Base-by-base conservation (phyloP, 805 yeast species). In the Yarrowia keelungensis region DNA sequence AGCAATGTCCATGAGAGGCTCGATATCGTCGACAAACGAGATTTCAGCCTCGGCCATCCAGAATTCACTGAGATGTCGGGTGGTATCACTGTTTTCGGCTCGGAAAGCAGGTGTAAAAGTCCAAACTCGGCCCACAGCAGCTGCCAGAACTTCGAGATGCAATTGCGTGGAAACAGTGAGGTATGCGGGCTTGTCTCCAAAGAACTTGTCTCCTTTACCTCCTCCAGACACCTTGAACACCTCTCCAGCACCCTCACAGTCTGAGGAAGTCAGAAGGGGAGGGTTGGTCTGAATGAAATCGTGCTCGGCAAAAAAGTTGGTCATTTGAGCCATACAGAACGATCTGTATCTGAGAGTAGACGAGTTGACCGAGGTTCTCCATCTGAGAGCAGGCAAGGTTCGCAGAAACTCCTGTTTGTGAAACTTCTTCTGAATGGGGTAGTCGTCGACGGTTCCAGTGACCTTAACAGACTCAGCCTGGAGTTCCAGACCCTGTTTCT, bases 241-340 rank as follows among this genome's bases (percentile, higher is more conserved):
- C 75, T 95, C 98, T 5, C 98, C 98, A 3, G 97, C 98, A 16
- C 99, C 98, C 79, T 95, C 99, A 76, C 98, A 94, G 76, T 95
- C 99, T 0, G 96, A 86, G 11, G 91, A 82, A 0, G 99, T 95
- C 26, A 94, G 79, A 12, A 94, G 73, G 8, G 99, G 99, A 3
- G 98, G 97, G 35, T 87, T 82, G 0, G 91, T 92, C 79, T 91
- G 93, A 14, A 82, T 78, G 72, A 91, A 92, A 14, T 84, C 84
- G 19, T 83, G 73, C 0, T 74, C 68, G 19, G 81, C 79, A 76
- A 91, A 91, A 73, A 85, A 91, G 2, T 79, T 79, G 49, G 82
- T 78, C 8, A 92, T 73, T 39, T 81, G 76, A 1, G 79, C 71
- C 72, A 91, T 92, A 0, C 90, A 81, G 56, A 80, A 80, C 0